phyloP scores from a whole-genome alignment of 2,329 filamentous ascomycete genomes.

The Beauveria caledonica region DNA sequence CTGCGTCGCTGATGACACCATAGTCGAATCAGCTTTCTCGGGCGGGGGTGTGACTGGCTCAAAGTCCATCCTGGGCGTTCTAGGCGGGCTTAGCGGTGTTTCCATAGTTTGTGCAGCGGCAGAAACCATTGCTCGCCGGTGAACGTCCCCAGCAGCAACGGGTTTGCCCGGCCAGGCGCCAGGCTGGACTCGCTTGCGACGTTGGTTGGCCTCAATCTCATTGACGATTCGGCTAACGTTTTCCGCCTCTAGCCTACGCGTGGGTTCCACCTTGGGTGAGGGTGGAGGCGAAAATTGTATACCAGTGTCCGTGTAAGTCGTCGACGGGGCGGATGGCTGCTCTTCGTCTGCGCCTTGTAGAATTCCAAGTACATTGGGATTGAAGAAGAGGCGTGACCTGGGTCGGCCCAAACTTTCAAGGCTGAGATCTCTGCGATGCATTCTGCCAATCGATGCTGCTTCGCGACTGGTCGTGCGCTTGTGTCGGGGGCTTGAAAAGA shows the following conservation, averaged over 20 bases:
- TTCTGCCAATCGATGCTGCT: constrained; percentile 35
- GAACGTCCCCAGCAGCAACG: constrained; percentile 39
- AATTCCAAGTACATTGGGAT: constrained; percentile 46
- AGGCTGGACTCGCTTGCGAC: constrained; percentile 58
- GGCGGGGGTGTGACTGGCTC: constrained; percentile 33
- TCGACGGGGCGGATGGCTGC: constrained; percentile 20
- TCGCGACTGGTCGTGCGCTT: constrained; percentile 50
- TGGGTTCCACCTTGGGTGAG: constrained; percentile 50
- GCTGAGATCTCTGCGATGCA: constrained; percentile 49
- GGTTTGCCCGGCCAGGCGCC: constrained; percentile 29
- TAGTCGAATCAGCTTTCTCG: constrained; percentile 27
- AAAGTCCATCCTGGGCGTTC: constrained; percentile 49
- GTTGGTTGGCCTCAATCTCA: constrained; percentile 66
- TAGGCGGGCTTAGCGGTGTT: constrained; percentile 55
- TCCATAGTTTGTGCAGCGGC: constrained; percentile 54
- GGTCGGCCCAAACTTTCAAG: constrained; percentile 49
- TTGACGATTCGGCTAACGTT: constrained; percentile 28
- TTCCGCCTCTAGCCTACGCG: constrained; percentile 35
- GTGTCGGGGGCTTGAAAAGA: constrained; percentile 44
- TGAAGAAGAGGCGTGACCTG: constrained; percentile 44
- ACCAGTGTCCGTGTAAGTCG: constrained; percentile 60
- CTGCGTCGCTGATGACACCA: constrained; percentile 54
- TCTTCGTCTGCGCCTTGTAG: constrained; percentile 48
- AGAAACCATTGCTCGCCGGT: constrained; percentile 50
- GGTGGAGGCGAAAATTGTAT: constrained; percentile 78